phyloP scores from a whole-genome alignment of 2,329 filamentous ascomycete species.

The Cordyceps farinosa region DNA sequence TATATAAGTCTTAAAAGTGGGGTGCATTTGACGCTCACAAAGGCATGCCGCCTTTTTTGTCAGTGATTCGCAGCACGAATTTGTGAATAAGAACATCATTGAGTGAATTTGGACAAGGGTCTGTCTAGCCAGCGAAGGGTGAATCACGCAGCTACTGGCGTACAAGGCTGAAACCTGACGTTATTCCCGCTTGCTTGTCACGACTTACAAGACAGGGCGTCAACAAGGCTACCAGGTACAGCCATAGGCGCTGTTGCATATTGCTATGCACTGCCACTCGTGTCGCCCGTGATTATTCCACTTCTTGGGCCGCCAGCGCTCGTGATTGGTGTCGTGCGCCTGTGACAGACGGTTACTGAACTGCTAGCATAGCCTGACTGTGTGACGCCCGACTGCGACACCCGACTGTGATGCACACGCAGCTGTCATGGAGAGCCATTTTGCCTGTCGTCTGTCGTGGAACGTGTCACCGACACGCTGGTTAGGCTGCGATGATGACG shows the following conservation, averaged over 20 bases:
- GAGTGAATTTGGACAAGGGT: no score
- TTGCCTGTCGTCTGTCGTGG: no score
- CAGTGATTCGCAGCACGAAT: neutral
- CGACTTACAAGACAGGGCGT: neutral
- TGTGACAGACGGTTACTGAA: neutral
- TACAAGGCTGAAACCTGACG: neutral
- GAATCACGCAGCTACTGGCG: no score
- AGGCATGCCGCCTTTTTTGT: neutral
- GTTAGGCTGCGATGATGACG: no score
- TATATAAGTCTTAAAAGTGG: constrained; percentile 11
- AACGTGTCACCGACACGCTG: no score
- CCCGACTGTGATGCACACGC: neutral
- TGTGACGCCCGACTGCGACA: neutral
- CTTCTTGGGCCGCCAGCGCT: neutral
- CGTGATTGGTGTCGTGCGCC: neutral
- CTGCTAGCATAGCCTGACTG: no score
- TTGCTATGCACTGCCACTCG: neutral
- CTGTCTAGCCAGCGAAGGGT: no score
- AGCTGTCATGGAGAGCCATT: no score
- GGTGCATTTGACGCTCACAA: neutral
- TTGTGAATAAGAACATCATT: neutral
- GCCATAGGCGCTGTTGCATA: neutral
- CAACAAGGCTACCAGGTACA: neutral
- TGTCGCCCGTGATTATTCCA: neutral
- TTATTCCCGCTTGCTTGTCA: neutral